A percentile compares a stretch with the other conserved stretches of the same genome.
Conservation (phyloP, 208 protist species). For the Trypanosoma conorhini region DNA sequence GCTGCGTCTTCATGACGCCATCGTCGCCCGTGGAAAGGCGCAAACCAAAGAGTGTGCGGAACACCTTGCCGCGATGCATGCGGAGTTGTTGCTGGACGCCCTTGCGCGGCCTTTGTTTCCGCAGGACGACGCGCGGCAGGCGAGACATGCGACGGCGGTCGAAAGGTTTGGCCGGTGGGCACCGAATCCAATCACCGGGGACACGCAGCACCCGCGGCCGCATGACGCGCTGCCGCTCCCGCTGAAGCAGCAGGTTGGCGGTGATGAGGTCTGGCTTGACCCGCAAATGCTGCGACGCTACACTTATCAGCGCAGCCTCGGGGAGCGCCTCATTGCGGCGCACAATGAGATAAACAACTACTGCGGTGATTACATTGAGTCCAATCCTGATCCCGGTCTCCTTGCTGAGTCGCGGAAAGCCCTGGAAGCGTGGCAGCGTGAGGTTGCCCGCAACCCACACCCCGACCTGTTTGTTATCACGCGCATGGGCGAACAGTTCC, state of each 20-base stretch:
- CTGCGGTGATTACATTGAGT: constrained; percentile 55
- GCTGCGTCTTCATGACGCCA: constrained; percentile 42
- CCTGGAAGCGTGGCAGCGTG: constrained; percentile 60
- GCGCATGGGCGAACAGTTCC: constrained; percentile 58
- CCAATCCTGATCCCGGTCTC: constrained; percentile 53
- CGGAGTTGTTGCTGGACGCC: constrained; percentile 76
- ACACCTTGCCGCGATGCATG: constrained; percentile 81
- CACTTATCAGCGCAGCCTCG: constrained; percentile 37
- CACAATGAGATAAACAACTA: constrained; percentile 58
- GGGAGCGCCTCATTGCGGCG: constrained; percentile 57
- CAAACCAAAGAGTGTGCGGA: constrained; percentile 57
- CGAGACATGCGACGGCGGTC: constrained; percentile 54
- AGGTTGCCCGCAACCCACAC: constrained; percentile 58
- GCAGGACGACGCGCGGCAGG: constrained; percentile 44
- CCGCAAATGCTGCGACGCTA: constrained; percentile 28
- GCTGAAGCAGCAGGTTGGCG: constrained; percentile 73
- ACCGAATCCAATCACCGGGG: constrained; percentile 37
- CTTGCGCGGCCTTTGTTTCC: constrained; percentile 65
- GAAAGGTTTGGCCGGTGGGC: constrained; percentile 76
- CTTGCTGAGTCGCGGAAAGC: constrained; percentile 50
- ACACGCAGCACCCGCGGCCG: constrained; percentile 27
- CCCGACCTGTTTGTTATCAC: constrained; percentile 76
- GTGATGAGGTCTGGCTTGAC: constrained; percentile 69
- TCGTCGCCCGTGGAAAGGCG: constrained; percentile 56
- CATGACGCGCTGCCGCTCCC: constrained; percentile 64